Conservation (phyloP, 495 filamentous ascomycete species). For the Acidiella bohemica region DNA sequence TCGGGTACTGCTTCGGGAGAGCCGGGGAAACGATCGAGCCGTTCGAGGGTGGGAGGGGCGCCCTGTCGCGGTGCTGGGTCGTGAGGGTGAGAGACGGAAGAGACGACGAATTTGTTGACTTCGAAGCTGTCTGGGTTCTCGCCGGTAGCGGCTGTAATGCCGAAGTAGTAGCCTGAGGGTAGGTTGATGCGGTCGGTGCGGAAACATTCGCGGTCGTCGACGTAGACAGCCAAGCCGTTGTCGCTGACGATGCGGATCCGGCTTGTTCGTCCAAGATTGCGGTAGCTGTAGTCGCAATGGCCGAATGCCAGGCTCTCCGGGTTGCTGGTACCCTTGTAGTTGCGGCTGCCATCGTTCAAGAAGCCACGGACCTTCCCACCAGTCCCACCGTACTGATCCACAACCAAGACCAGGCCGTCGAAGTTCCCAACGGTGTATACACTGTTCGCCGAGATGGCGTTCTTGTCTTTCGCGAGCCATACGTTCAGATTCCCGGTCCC, state of each 20-base stretch:
- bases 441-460: constrained; percentile 51
- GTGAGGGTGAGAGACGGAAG: constrained; percentile 9
- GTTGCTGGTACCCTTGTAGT: constrained; percentile 64
- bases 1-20: constrained; percentile 12
- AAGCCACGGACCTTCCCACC: constrained; percentile 70
- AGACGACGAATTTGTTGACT: constrained; percentile 69
- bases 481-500: constrained; percentile 82
- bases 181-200: constrained; percentile 64
- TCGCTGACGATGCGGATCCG: constrained; percentile 59
- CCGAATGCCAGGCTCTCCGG: constrained; percentile 85
- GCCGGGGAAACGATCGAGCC: constrained; percentile 25
- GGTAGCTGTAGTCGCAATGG: constrained; percentile 80
- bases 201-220: constrained; percentile 78
- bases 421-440: constrained; percentile 72
- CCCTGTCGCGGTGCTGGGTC: constrained; percentile 24
- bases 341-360: constrained; percentile 76
- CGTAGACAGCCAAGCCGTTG: constrained; percentile 54
- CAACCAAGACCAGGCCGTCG: constrained; percentile 72
- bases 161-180: constrained; percentile 71
- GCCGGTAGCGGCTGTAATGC: constrained; percentile 73
- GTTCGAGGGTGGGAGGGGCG: constrained; percentile 26
- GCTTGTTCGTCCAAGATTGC: constrained; percentile 75
- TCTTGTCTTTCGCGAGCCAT: constrained; percentile 73
- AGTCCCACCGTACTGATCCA: constrained; percentile 75
- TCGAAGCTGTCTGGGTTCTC: constrained; percentile 93